Percentiles rank a stretch among this genome's conserved stretches.
Evolutionary conservation across 2,329 filamentous ascomycete species (phyloP).

Genomic region (Nothophaeocryptopus gaeumannii): DNA sequence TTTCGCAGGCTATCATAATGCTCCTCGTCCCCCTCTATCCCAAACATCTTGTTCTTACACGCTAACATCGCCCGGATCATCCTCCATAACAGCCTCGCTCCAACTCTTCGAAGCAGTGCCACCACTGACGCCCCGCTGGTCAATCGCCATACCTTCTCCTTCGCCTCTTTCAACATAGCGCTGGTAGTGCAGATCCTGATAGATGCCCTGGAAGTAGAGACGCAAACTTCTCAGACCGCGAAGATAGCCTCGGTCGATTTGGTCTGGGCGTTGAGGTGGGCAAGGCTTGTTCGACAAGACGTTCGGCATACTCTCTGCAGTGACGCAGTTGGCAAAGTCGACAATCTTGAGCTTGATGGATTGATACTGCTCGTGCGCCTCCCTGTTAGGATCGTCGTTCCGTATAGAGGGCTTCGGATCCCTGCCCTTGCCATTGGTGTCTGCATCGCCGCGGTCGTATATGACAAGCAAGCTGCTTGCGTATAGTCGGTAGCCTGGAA

Average conservation of each 20-base stretch:
- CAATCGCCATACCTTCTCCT: slow-evolving; percentile 37
- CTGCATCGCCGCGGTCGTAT: slow-evolving; percentile 77
- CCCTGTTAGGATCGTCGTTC: too few species aligned
- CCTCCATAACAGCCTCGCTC: slow-evolving; percentile 20
- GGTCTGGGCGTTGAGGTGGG: slow-evolving; percentile 75
- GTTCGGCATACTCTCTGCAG: slow-evolving; percentile 69
- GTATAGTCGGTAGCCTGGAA: slow-evolving; percentile 90
- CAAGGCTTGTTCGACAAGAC: slow-evolving; percentile 49
- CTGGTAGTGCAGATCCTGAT: slow-evolving; percentile 62
- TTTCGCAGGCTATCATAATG: not conserved
- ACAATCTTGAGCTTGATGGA: slow-evolving; percentile 90
- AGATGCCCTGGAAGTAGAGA: slow-evolving; percentile 83
- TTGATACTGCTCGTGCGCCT: slow-evolving; percentile 18
- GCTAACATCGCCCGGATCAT: slow-evolving; percentile 23
- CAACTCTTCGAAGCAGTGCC: slow-evolving; percentile 27
- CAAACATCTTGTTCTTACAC: slow-evolving; percentile 9
- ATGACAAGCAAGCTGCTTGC: slow-evolving; percentile 92
- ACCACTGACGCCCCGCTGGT: slow-evolving; percentile 25
- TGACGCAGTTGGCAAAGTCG: slow-evolving; percentile 97
- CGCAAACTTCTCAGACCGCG: slow-evolving; percentile 75
- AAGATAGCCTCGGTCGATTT: slow-evolving; percentile 85
- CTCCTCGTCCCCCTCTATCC: not conserved
- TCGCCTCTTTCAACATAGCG: slow-evolving; percentile 34
- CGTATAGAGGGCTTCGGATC: slow-evolving; percentile 9
- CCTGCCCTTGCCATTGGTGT: slow-evolving; percentile 46